phyloP scores from a whole-genome alignment of 352 stramenopile species.

The Globisporangium heterothallicum region DNA sequence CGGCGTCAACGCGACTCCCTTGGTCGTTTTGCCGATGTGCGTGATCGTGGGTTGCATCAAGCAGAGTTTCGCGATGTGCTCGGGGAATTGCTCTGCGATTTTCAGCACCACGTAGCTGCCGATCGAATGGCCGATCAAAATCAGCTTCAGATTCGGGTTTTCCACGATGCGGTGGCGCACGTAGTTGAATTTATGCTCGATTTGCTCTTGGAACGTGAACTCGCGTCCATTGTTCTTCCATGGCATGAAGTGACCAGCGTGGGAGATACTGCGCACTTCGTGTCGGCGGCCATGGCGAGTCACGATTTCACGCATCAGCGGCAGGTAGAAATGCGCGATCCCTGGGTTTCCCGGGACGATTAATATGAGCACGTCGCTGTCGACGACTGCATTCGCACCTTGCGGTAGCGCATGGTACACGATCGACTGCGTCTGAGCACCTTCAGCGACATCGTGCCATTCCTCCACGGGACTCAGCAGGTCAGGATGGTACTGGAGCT shows the following conservation, averaged over 20 bases:
- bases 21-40: conserved; percentile 44
- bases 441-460: conserved; percentile 44
- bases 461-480: conserved; percentile 29
- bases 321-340: conserved; percentile 56
- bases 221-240: conserved; percentile 48
- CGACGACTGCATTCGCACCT: conserved; percentile 5
- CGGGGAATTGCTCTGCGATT: conserved; percentile 43
- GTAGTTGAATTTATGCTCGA: conserved; percentile 52
- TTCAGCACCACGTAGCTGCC: conserved; percentile 49
- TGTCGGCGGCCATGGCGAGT: conserved; percentile 22
- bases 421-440: conserved; percentile 36
- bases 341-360: conserved; percentile 66
- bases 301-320: conserved; percentile 54
- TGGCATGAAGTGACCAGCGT: conserved; percentile 61
- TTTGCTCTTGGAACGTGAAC: conserved; percentile 54
- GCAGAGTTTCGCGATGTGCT: conserved; percentile 51
- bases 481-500: conserved; percentile 7
- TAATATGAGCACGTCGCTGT: conserved; percentile 42
- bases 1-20: conserved; percentile 41
- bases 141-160: conserved; percentile 39
- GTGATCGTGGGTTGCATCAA: conserved; percentile 70
- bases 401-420: conserved; percentile 33
- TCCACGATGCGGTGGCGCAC: conserved; percentile 29
- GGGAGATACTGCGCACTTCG: conserved; percentile 57
- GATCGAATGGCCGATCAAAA: conserved; percentile 69